phyloP scores from a whole-genome alignment of 148 eudicot species.

The Cornus controversa region DNA sequence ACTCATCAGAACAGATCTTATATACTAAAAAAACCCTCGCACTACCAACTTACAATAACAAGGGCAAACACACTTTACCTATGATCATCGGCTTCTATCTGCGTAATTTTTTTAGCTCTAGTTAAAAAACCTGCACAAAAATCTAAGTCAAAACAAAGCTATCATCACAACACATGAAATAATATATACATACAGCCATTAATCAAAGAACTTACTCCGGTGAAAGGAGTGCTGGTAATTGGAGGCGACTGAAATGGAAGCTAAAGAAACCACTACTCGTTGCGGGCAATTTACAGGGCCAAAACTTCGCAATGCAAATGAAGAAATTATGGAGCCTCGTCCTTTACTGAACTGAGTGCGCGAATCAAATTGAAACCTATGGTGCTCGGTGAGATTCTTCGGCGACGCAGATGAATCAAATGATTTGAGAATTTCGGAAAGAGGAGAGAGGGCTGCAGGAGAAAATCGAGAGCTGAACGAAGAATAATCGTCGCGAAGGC shows the following conservation, averaged over 20 bases:
- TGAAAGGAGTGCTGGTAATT: conserved; percentile 24
- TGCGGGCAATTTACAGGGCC: conserved; percentile 8
- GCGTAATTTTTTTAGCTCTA: conserved; percentile 64
- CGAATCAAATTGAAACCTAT: background rate
- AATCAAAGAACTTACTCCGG: conserved; percentile 38
- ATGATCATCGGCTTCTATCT: conserved; percentile 66
- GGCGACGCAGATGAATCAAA: background rate
- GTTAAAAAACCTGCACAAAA: conserved; percentile 58
- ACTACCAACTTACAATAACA: no score
- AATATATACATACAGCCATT: background rate
- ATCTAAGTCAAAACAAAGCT: no score
- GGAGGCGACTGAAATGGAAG: conserved; percentile 15
- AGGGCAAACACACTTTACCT: conserved; percentile 37
- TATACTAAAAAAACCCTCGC: background rate
- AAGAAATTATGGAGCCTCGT: background rate
- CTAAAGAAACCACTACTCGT: conserved; percentile 11
- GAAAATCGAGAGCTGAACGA: background rate
- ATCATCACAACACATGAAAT: no score
- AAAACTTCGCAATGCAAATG: conserved; percentile 2
- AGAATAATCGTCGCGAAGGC: conserved; percentile 29
- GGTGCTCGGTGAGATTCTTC: background rate
- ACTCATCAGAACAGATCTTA: background rate
- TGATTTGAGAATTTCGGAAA: background rate
- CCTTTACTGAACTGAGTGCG: background rate
- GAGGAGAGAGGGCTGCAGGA: conserved; percentile 6